Evolutionary conservation across 768 basidiomycete genomes (phyloP).

Genomic region (Lactarius sp.): DNA sequence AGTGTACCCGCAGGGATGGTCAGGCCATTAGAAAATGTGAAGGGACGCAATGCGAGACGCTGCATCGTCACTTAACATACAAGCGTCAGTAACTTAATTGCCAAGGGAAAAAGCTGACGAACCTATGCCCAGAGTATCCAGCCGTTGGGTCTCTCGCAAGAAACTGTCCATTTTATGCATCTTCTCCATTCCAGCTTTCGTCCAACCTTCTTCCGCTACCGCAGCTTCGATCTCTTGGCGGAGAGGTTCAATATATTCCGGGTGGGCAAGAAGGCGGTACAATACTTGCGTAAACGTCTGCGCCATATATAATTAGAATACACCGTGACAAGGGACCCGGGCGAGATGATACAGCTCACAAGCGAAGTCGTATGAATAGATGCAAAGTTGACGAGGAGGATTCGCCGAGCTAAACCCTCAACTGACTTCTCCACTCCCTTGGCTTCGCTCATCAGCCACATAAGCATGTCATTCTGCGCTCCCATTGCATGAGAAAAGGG

Average conservation of each 20-base stretch:
- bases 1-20: conserved; percentile 38
- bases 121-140: conserved; percentile 10
- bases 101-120: background rate
- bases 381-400: conserved; percentile 38
- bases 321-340: background rate
- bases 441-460: conserved; percentile 38
- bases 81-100: background rate
- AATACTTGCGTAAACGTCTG: conserved; percentile 20
- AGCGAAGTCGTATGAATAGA: conserved; percentile 35
- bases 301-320: background rate
- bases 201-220: conserved; percentile 24
- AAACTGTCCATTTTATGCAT: conserved; percentile 30
- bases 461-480: conserved; percentile 37
- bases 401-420: conserved; percentile 30
- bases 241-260: conserved; percentile 27
- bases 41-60: conserved; percentile 29
- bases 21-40: conserved; percentile 35
- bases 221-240: conserved; percentile 27
- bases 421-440: conserved; percentile 28
- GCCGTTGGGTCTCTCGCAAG: conserved; percentile 27
- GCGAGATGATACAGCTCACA: conserved; percentile 22
- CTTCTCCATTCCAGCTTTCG: conserved; percentile 21
- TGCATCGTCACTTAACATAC: conserved; percentile 19
- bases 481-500: background rate
- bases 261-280: conserved; percentile 26